Evolutionary conservation across 352 stramenopile species (phyloP).

Genomic region (Pythium guiyangense): DNA sequence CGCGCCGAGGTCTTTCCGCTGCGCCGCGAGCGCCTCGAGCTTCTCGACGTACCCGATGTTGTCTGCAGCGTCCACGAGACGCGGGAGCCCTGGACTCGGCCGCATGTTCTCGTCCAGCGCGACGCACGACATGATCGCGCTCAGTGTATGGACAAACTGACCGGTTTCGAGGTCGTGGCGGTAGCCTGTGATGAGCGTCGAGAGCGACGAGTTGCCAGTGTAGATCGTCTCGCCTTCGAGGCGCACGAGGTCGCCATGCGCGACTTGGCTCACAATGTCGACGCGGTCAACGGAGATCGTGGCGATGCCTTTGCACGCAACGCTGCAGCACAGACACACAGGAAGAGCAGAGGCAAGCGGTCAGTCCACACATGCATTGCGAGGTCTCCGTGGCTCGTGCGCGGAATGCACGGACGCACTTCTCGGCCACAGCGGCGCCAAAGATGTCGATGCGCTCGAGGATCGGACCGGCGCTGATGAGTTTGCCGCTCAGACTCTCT

Average conservation of each 20-base stretch:
- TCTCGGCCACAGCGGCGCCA: conserved; percentile 54
- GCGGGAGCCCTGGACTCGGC: conserved; percentile 43
- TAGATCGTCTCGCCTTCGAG: conserved; percentile 61
- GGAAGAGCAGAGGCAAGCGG: too few relatives aligned
- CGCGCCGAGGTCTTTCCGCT: conserved; percentile 57
- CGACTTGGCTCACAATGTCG: conserved; percentile 58
- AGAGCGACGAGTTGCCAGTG: conserved; percentile 50
- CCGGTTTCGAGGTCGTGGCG: conserved; percentile 60
- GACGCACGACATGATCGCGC: conserved; percentile 69
- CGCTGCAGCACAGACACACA: conserved; percentile 16
- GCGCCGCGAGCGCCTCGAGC: conserved; percentile 46
- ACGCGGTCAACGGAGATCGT: conserved; percentile 70
- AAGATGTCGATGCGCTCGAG: conserved; percentile 60
- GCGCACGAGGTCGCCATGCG: conserved; percentile 55
- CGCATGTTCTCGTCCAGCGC: conserved; percentile 63
- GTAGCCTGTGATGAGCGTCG: conserved; percentile 62
- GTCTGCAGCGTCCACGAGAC: conserved; percentile 27
- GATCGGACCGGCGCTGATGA: conserved; percentile 47
- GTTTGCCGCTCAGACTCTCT: conserved; percentile 42
- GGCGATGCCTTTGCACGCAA: conserved; percentile 50
- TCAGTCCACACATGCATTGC: not conserved
- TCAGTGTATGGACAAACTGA: conserved; percentile 64
- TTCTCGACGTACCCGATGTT: conserved; percentile 43
- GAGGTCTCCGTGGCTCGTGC: not conserved
- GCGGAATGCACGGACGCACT: too few relatives aligned